Evolutionary conservation across 495 filamentous ascomycete genomes (phyloP).

Genomic region (Penicillium malachiteum): DNA sequence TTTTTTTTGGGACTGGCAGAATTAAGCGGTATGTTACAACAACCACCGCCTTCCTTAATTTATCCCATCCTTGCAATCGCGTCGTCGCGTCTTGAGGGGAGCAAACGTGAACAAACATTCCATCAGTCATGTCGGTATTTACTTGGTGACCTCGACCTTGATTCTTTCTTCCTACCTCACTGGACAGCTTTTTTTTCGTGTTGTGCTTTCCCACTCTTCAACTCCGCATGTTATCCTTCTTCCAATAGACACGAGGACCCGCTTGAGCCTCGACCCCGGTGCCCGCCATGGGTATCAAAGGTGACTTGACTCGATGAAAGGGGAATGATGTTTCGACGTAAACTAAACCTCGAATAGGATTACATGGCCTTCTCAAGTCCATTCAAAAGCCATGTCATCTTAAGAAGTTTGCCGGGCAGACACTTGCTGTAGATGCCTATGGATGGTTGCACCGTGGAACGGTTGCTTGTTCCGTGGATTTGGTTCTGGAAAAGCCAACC

Average conservation of each 20-base stretch:
- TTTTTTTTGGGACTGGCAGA: conserved; percentile 24
- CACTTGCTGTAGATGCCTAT: conserved; percentile 92
- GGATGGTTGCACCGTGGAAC: conserved; percentile 97
- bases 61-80: conserved; percentile 13
- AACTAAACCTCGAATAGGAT: conserved; percentile 51
- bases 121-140: conserved; percentile 25
- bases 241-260: conserved; percentile 31
- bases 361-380: conserved; percentile 90
- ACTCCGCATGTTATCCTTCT: conserved; percentile 18
- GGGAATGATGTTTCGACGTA: neutral
- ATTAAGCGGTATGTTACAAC: conserved; percentile 16
- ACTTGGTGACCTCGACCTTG: conserved; percentile 10
- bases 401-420: conserved; percentile 84
- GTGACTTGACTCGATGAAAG: conserved; percentile 34
- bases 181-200: conserved; percentile 3
- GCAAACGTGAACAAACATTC: conserved; percentile 32
- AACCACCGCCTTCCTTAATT: conserved; percentile 27
- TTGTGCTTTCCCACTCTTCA: conserved; percentile 4
- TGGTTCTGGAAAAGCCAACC: conserved; percentile 84
- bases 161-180: conserved; percentile 6
- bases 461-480: conserved; percentile 84
- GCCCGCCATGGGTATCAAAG: conserved; percentile 69
- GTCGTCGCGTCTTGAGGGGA: conserved; percentile 30
- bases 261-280: conserved; percentile 30
- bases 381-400: conserved; percentile 87